Conservation (phyloP, 805 yeast genomes). For the Peterozyma toletana region DNA sequence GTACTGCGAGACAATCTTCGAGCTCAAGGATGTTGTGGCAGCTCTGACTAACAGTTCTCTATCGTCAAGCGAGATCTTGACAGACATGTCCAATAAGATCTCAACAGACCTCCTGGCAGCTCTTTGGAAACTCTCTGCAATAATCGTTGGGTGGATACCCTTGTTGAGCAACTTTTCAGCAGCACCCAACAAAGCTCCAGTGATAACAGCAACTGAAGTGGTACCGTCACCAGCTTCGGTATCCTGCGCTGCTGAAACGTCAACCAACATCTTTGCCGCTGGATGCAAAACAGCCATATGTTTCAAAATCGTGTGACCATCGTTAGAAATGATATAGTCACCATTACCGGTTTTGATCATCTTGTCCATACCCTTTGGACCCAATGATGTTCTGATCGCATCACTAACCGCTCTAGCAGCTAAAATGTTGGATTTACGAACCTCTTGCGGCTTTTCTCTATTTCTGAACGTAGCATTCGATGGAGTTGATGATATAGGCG, state of each 20-base stretch:
- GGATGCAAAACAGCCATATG: constrained; percentile 99
- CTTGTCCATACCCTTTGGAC: constrained; percentile 99
- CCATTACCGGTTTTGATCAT: constrained; percentile 94
- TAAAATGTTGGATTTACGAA: constrained; percentile 77
- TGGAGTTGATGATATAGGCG: constrained; percentile 22
- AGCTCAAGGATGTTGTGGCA: constrained; percentile 87
- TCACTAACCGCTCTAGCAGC: constrained; percentile 95
- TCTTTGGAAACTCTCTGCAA: constrained; percentile 87
- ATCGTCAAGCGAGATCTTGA: constrained; percentile 70
- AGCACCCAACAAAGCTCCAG: constrained; percentile 92
- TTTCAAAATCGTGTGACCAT: constrained; percentile 93
- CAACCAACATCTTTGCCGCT: constrained; percentile 95
- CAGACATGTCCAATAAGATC: constrained; percentile 78
- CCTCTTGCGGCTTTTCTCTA: constrained; percentile 93
- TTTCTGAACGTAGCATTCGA: constrained; percentile 87
- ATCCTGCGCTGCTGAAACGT: constrained; percentile 95
- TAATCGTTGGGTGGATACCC: constrained; percentile 93
- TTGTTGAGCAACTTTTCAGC: constrained; percentile 84
- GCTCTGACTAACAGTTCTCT: constrained; percentile 82
- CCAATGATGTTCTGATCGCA: constrained; percentile 90
- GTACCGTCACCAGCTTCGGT: constrained; percentile 99
- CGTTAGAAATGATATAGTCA: constrained; percentile 91
- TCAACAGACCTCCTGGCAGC: constrained; percentile 83
- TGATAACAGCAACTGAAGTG: constrained; percentile 90
- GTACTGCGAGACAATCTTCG: constrained; percentile 94